Evolutionary conservation across 2,329 filamentous ascomycete species (phyloP), one percentile per base, ranked within the genome.

Genomic region (Coleophoma cylindrospora): DNA sequence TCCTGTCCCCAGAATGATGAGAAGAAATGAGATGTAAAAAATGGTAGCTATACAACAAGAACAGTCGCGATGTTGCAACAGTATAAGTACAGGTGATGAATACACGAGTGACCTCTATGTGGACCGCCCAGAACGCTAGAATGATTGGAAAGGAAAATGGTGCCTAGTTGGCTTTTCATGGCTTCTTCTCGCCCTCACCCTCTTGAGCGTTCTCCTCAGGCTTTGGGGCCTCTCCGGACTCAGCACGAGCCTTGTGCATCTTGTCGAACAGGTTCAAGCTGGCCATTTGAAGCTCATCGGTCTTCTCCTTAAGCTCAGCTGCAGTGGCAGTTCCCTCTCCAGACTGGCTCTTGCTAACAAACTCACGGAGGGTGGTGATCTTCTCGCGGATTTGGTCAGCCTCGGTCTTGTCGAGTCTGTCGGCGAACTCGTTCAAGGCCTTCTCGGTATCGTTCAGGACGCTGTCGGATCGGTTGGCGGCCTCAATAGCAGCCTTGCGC

Each of bases 401-500:
- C 83, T 99, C 94, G 49, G 87, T 74, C 87, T 97, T 96, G 83
- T 97, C 92, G 49, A 99, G 86, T 73, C 86, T 91, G 72, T 96
- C 91, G 68, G 94, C 85, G 63, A 91, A 94, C 76, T 97, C 94
- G 80, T 92, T 96, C 59, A 99, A 83, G 34, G 92, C 91, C 81
- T 96, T 95, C 82, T 97, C 92, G 50, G 94, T 97, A 69, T 97
- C 94, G 78, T 95, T 96, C 64, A 96, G 74, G 57, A 96, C 91
- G 68, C 86, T 91, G 78, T 99, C 94, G 58, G 94, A 91, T 62
- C 90, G 89, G 86, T 99, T 99, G 80, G 92, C 91, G 64, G 91
- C 81, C 80, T 99, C 94, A 59, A 97, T 99, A 61, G 91, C 81
- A 61, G 81, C 74, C 86, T 96, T 97, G 78, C 92, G 91, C 78